Base-by-base conservation (phyloP, 306 rosid genomes). In the Hippophae tibetana region DNA sequence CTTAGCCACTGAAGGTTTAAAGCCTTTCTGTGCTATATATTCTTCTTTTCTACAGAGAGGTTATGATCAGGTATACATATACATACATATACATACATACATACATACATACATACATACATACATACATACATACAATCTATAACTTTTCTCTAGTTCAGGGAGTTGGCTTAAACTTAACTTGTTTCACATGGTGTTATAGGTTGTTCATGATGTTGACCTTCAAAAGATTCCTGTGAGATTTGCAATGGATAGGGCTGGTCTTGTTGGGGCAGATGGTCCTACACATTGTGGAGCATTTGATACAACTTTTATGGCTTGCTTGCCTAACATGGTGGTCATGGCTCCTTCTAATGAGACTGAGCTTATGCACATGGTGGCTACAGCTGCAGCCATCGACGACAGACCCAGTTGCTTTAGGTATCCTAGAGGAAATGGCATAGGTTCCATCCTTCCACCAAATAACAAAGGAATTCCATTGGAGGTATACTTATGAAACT, bases 201-300 rank as follows among this genome's bases (percentile, higher is more conserved):
- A 77, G 82, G 79, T 81, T 23, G 87, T 61, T 67, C 87, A 85
- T 63, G 93, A 85, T 69, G 93, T 85, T 5, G 93, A 82, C 47
- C 82, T 82, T 56, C 93, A 85, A 68, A 85, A 69, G 72, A 77
- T 85, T 11, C 86, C 93, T 0, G 93, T 82, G 7, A 72, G 88
- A 54, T 85, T 82, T 61, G 88, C 89, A 0, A 14, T 84, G 10
- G 89, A 84, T 56, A 75, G 89, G 47, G 89, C 82, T 31, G 89
- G 89, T 7, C 69, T 84, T 44, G 86, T 80, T 0, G 89, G 89
- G 13, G 89, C 86, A 27, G 89, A 84, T 75, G 89, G 89, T 52
- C 89, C 89, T 49, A 84, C 86, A 5, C 89, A 83, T 40, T 83
- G 89, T 9, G 89, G 89, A 42, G 89, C 89, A n/a, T 84, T 80